Evolutionary conservation across 2,329 filamentous ascomycete genomes (phyloP).

Genomic region (Diplodia corticola): DNA sequence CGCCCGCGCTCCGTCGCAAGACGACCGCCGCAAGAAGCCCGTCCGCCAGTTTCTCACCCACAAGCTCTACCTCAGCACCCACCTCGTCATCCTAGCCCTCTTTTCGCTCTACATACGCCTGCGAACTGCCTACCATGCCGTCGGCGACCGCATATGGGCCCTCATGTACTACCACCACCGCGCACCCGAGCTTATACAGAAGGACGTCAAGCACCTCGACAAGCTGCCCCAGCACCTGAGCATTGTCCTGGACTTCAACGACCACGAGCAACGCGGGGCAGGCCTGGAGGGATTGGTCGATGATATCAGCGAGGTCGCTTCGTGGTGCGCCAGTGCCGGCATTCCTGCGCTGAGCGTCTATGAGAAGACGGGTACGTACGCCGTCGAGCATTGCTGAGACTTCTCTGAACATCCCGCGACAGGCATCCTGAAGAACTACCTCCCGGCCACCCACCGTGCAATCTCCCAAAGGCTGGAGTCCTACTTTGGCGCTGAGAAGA

Average conservation of each 20-base stretch:
- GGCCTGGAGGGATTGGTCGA: conserved; percentile 82
- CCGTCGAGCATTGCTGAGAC: not conserved
- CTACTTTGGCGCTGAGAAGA: conserved; percentile 75
- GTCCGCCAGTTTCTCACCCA: conserved; percentile 62
- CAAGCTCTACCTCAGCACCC: conserved; percentile 67
- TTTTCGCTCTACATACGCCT: conserved; percentile 88
- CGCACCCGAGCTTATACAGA: conserved; percentile 86
- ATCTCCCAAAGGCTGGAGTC: conserved; percentile 77
- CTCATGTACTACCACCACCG: conserved; percentile 94
- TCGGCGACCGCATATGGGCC: conserved; percentile 74
- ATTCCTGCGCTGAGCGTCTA: conserved; percentile 89
- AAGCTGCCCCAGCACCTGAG: conserved; percentile 84
- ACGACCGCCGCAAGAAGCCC: conserved; percentile 27
- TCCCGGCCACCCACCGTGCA: conserved; percentile 78
- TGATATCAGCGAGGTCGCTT: conserved; percentile 86
- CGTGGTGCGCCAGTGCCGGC: conserved; percentile 88
- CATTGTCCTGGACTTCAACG: conserved; percentile 75
- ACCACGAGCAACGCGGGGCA: conserved; percentile 62
- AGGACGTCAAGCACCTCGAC: conserved; percentile 74
- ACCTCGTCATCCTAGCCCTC: conserved; percentile 70
- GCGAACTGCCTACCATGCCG: conserved; percentile 75
- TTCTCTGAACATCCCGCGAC: not conserved
- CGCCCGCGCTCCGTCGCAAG: conserved; percentile 14
- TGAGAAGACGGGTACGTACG: conserved; percentile 74
- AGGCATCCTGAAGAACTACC: conserved; percentile 88